phyloP scores from a whole-genome alignment of 192 early-diverging fungal species.

The Oehlia diaphana region DNA sequence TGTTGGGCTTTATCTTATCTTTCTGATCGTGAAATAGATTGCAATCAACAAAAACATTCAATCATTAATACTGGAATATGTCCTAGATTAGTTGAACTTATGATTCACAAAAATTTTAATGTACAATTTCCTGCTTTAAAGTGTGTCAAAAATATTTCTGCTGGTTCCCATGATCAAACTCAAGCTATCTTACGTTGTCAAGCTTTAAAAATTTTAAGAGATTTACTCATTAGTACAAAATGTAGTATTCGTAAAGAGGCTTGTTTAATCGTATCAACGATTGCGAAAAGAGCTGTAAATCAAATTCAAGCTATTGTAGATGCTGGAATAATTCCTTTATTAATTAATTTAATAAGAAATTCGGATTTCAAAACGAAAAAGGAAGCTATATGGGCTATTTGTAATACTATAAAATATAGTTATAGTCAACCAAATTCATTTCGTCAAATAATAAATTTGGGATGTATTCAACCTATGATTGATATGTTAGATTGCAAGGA shows the following conservation, averaged over 20 bases:
- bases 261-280: constrained; percentile 58
- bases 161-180: constrained; percentile 78
- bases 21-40: constrained; percentile 70
- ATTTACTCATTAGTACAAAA: constrained; percentile 45
- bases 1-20: constrained; percentile 85
- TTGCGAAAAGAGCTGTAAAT: constrained; percentile 45
- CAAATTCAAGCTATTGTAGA: constrained; percentile 53
- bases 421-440: constrained; percentile 42
- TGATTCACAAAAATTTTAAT: constrained; percentile 53
- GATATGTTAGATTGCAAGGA: constrained; percentile 47
- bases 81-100: constrained; percentile 68
- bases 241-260: constrained; percentile 49
- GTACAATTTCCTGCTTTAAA: constrained; percentile 78
- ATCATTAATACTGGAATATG: constrained; percentile 78
- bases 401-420: constrained; percentile 45
- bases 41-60: constrained; percentile 61
- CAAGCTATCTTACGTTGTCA: constrained; percentile 72
- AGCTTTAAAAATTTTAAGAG: constrained; percentile 53
- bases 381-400: constrained; percentile 56
- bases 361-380: constrained; percentile 49
- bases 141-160: constrained; percentile 79
- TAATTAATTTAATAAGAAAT: constrained; percentile 40
- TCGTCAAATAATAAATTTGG: constrained; percentile 42
- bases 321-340: constrained; percentile 42
- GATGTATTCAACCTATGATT: constrained; percentile 52